Evolutionary conservation across 805 yeast species (phyloP).

Genomic region (Isabelozyma gotoi): DNA sequence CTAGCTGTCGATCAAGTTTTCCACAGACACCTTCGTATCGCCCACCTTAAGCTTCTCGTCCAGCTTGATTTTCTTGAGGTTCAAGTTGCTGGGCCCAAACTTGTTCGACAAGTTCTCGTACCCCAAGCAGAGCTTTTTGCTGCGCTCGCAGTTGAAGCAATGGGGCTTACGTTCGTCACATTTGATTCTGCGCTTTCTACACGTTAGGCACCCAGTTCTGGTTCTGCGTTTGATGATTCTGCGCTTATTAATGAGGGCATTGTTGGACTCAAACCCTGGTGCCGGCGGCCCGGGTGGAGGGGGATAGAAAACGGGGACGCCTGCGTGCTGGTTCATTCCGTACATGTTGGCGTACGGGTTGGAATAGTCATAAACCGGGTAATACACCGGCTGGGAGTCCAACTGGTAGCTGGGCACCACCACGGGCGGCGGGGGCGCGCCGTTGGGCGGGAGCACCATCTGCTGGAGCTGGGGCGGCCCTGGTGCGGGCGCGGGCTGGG

Average conservation of each 20-base stretch:
- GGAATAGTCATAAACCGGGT: conserved; percentile 1
- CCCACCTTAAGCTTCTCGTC: too few relatives aligned
- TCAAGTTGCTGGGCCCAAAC: background rate
- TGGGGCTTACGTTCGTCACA: conserved; percentile 75
- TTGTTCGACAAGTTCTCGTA: conserved; percentile 41
- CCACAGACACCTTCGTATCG: too few relatives aligned
- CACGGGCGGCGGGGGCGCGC: conserved; percentile 4
- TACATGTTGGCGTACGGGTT: background rate
- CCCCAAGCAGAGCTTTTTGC: conserved; percentile 66
- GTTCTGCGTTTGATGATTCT: conserved; percentile 60
- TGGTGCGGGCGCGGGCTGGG: background rate
- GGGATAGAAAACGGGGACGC: background rate
- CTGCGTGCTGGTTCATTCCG: conserved; percentile 3
- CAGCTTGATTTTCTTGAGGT: too few relatives aligned
- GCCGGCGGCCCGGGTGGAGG: background rate
- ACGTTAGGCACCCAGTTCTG: conserved; percentile 73
- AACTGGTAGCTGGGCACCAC: background rate
- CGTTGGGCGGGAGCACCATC: conserved; percentile 1
- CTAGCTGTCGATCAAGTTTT: too few relatives aligned
- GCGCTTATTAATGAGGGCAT: conserved; percentile 33
- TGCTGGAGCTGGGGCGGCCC: conserved; percentile 2
- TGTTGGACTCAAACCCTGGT: conserved; percentile 20
- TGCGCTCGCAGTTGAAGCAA: conserved; percentile 66
- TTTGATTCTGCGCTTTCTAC: conserved; percentile 68
- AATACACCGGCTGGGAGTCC: conserved; percentile 8